phyloP scores from a whole-genome alignment of 75 land plant genomes.

The Azolla pinnata region DNA sequence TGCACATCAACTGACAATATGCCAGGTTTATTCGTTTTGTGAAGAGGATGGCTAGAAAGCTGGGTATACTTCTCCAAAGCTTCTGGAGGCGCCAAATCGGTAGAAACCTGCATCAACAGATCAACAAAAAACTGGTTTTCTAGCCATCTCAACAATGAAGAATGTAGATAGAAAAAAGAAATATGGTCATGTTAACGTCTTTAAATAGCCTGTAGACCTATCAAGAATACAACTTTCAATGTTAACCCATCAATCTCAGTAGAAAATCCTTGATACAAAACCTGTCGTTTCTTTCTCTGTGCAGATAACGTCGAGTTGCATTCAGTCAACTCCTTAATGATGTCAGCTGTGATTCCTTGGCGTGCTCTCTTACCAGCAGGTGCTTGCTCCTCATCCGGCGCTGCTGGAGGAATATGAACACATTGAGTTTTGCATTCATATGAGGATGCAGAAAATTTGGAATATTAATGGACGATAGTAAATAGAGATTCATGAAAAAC shows the following conservation, averaged over 20 bases:
- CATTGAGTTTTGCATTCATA: no score
- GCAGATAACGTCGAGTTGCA: slow-evolving; percentile 83
- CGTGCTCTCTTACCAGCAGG: slow-evolving; percentile 56
- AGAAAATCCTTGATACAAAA: no score
- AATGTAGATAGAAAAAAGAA: no score
- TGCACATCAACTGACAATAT: slow-evolving; percentile 80
- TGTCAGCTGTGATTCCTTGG: slow-evolving; percentile 62
- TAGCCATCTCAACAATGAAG: no score
- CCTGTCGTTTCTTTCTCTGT: slow-evolving; percentile 94
- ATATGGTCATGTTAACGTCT: no score
- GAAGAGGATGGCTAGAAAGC: slow-evolving; percentile 90
- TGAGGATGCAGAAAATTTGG: no score
- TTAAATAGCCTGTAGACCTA: no score
- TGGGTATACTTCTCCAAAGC: slow-evolving; percentile 79
- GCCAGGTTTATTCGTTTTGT: slow-evolving; percentile 89
- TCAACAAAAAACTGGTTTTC: no score
- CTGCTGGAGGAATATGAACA: slow-evolving; percentile 5
- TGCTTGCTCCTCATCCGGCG: slow-evolving; percentile 51
- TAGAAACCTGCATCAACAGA: slow-evolving; percentile 85
- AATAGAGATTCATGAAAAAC: slow-evolving; percentile 17
- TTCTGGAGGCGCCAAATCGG: slow-evolving; percentile 62
- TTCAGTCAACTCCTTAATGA: slow-evolving; percentile 77
- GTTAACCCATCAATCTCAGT: no score
- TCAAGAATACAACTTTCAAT: no score
- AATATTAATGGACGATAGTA: background rate